Evolutionary conservation across 2,329 filamentous ascomycete species (phyloP), one percentile per base, ranked within the genome.

Genomic region (Fusarium lyarnte): DNA sequence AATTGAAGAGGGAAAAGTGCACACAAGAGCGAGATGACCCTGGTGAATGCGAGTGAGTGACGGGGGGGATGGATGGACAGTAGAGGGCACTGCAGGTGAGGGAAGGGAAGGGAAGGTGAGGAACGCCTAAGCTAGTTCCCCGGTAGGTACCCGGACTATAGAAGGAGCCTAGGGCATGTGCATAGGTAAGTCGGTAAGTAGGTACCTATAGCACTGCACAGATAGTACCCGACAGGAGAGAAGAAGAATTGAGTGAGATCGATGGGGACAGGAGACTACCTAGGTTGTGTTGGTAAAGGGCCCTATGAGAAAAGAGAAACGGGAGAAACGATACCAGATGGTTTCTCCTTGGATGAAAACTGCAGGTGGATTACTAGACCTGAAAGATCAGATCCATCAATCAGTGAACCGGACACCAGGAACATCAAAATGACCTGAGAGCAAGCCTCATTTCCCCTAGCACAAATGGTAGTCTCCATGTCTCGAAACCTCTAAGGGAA

Each of bases 1-100:
- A 69, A 68, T 69, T 63, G 66, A 51, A 45, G 58, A 69, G 66
- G 55, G 67, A 73, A 73, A 68, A 72, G 57, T 65, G 66, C 70
- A 67, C 70, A 64, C 54, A 66, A 73, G 70, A 68, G 52, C 42
- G 23, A 49, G 41, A 36, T 43, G 70, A 58, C 42, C 54, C 49
- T 58, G 59, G 66, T 53, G 46, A 70, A 54, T 61, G 66, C 59
- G 60, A 60, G 49, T 49, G 27, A 58, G 47, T 60, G 62, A 66
- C 33, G 43, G 54, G 54, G 60, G 46, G 33, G 49, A 29, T 39
- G 25, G 63, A 52, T 61, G 36, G 35, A 54, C 39, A 39, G 35
- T 43, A 38, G 60, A 49, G 46, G 41, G 42, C 39, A 58, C 36
- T 43, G 42, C 61, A 62, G 69, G 62, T 54, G 60, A 46, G 64